phyloP scores from a whole-genome alignment of 768 basidiomycete species.

The Leccinum rimulosum region DNA sequence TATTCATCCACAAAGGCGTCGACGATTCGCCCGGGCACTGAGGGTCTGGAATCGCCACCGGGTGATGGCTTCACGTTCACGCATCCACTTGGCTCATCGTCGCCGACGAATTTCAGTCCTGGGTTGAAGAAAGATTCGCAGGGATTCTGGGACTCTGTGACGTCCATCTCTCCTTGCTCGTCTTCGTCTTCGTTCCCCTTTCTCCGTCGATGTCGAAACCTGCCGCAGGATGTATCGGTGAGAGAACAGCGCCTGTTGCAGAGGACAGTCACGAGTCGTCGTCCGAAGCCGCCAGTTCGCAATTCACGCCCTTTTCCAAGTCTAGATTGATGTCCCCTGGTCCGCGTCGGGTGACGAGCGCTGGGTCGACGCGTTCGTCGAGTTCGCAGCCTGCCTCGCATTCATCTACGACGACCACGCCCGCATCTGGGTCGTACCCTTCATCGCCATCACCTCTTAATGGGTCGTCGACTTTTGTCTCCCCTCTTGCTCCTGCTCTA shows the following conservation, averaged over 20 bases:
- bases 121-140: constrained; percentile 24
- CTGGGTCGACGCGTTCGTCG: constrained; percentile 10
- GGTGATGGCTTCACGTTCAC: constrained; percentile 3
- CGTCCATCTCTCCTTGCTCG: constrained; percentile 15
- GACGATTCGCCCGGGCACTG: not conserved
- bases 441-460: constrained; percentile 9
- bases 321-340: constrained; percentile 1
- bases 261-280: not conserved
- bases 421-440: constrained; percentile 9
- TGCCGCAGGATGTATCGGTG: constrained; percentile 4
- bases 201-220: constrained; percentile 11
- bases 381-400: constrained; percentile 4
- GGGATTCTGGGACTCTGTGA: constrained; percentile 27
- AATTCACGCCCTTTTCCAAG: constrained; percentile 6
- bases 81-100: constrained; percentile 7
- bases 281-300: not conserved
- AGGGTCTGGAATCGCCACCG: not conserved
- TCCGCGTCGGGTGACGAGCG: too few species aligned
- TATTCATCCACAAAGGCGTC: not conserved
- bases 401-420: constrained; percentile 9
- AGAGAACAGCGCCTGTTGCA: not conserved
- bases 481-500: not conserved
- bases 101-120: constrained; percentile 4
- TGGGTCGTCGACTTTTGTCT: not conserved
- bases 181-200: constrained; percentile 16